Base-by-base conservation (phyloP, 2,329 filamentous ascomycete species). In the Penicillium sp. region DNA sequence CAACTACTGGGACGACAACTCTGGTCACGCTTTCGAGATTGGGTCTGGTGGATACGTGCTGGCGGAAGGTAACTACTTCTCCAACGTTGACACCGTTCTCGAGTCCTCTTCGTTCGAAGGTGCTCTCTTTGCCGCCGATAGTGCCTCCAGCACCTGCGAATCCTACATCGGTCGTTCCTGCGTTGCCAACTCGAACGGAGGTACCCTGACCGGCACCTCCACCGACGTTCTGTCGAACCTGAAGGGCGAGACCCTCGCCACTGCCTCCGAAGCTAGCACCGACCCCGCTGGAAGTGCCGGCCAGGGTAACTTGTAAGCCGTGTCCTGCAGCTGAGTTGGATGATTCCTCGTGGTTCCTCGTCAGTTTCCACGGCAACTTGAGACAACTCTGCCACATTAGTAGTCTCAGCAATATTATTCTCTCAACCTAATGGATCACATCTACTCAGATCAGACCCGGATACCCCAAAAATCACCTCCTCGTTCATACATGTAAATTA, bases 1-100 rank as follows among this genome's bases (percentile, higher is more conserved):
- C 50, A 56, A 53, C 38, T 53, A 53, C 49, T 52, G 49, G 49
- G 36, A 47, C 34, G 43, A 52, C 3, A 47, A 47, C 49, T 42
- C 49, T 18, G 11, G 27, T 9, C 49, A 52, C 43, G 49, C 49
- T 34, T 52, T 52, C 27, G 49, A 52, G 43, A 47, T 52, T 8
- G 49, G 49, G 21, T 8, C 27, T 11, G 49, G 43, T 34, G 43
- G 36, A 6, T 42, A 52, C 27, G 49, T 47, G 4, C 27, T 52
- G 16, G 43, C 43, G 4, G 49, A 52, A 27, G 49, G 49, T 27
- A 52, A 52, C 43, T 47, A 47, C 21, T 52, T 52, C 43, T 21
- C 43, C 6, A 42, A 52, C n/a, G 49, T 52, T 14, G 4, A 42
- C 1, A 5, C 27, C 5, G 36, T 43, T 24, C 43, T 52, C 7